These are phyloP conservation scores for Solanum tarijense DNA, from an alignment of 257 asterid genomes.

Conservation along the genomic window DNA sequence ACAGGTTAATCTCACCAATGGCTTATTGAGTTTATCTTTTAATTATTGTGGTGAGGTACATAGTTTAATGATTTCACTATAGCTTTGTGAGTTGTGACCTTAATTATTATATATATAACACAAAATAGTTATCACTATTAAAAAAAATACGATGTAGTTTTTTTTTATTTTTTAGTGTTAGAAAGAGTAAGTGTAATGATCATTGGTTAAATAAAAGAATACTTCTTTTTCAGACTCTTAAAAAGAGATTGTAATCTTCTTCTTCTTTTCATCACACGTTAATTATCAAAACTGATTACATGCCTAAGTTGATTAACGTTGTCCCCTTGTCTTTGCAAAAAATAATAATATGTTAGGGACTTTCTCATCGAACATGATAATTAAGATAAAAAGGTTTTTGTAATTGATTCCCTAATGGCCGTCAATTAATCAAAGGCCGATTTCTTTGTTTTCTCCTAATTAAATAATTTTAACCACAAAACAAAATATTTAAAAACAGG, in stretches of 20 bases:
- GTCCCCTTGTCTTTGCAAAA: background rate
- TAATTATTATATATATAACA: no score
- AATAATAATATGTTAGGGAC: background rate
- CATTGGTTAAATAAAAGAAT: background rate
- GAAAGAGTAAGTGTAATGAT: background rate
- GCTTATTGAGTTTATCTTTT: background rate
- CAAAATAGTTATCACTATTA: background rate
- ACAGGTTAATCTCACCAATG: background rate
- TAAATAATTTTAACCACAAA: background rate
- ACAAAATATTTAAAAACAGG: background rate
- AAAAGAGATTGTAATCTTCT: background rate
- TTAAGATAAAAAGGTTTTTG: slow-evolving; percentile 19
- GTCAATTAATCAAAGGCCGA: background rate
- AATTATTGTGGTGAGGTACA: background rate
- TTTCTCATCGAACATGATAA: background rate
- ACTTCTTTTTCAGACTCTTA: background rate
- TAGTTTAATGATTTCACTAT: background rate
- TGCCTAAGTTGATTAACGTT: background rate
- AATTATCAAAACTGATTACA: background rate
- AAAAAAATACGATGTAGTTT: background rate
- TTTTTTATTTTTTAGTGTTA: background rate
- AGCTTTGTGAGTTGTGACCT: background rate
- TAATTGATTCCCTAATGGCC: background rate
- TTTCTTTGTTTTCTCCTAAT: background rate
- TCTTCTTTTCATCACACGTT: background rate